Conservation (phyloP, 148 eudicot species). For the Chenopodium quinoa region DNA sequence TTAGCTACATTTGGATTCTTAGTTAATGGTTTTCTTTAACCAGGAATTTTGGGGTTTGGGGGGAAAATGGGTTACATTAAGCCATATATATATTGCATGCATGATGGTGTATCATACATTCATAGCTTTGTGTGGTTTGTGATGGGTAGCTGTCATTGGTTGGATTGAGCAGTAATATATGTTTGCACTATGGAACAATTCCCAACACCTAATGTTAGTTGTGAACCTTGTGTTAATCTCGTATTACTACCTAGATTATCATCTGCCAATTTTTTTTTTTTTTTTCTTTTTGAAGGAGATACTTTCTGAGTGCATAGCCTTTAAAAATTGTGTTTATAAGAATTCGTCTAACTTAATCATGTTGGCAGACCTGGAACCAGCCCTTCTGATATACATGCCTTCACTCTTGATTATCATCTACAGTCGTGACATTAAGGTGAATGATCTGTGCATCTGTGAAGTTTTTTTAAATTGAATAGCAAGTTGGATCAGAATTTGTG, state of each 20-base stretch:
- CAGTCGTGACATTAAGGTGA: conserved; percentile 43
- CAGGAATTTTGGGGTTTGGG: background rate
- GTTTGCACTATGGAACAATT: background rate
- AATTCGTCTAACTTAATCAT: conserved; percentile 4
- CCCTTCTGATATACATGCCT: conserved; percentile 81
- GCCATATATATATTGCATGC: background rate
- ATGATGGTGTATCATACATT: background rate
- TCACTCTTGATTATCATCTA: conserved; percentile 75
- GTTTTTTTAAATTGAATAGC: background rate
- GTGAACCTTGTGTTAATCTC: background rate
- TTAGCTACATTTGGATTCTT: background rate
- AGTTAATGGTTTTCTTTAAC: background rate
- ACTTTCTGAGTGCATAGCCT: background rate
- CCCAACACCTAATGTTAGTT: background rate
- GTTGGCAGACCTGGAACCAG: conserved; percentile 88
- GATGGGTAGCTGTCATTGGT: background rate
- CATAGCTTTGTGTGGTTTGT: background rate
- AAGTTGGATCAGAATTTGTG: too few species aligned
- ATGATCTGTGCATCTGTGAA: background rate
- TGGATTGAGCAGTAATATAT: background rate
- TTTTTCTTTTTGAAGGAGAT: too few species aligned
- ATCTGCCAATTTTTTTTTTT: background rate
- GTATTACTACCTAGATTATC: background rate
- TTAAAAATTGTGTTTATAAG: background rate
- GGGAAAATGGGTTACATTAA: too few species aligned